Base-by-base conservation (phyloP, 2,329 filamentous ascomycete genomes). In the Neonectria magnoliae region DNA sequence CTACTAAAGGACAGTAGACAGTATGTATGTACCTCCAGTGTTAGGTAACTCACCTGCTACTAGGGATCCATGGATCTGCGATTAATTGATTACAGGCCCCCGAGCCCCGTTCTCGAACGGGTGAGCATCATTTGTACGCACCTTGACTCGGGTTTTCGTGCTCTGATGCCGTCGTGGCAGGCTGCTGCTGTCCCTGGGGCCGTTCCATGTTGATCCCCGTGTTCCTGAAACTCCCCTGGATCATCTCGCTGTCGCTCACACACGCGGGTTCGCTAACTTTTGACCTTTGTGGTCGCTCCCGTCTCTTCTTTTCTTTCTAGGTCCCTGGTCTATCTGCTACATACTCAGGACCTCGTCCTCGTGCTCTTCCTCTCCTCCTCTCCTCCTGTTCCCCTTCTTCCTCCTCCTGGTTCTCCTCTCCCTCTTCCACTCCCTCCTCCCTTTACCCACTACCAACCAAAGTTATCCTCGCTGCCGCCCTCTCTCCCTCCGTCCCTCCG, bases 201-300 rank as follows among this genome's bases (percentile, higher is more conserved):
- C 56, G 67, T 70, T 69, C 62, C 50, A 65, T 73, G 68, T 69
- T 72, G 68, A 73, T 73, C 71, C 71, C 68, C 72, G 71, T 68
- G 66, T 72, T 57, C 71, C 66, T 73, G 71, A 73, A 73, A 73
- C 71, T 72, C 71, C 68, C 71, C 71, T 73, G 69, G 71, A 71
- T 73, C 71, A 64, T 45, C 56, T 59, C 50, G 44, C 50, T 36
- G 56, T 65, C 57, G 25, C 59, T 50, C 45, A 33, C 52, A 51
- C 41, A 20, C 20, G 18, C 36, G 20, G n/a, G 27, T 20, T 31
- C 25, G 48, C 54, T 31, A 41, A 42, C 25, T 50, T 36, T 42
- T 48, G 51, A 57, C 9, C 14, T 51, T 36, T 60, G 29, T 47
- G 36, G 36, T 42, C n/a, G 16, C n/a, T 18, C 25, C 25, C 25